Evolutionary conservation across 23 red algal species (phyloP).

Genomic region (Gracilaria gracilis): DNA sequence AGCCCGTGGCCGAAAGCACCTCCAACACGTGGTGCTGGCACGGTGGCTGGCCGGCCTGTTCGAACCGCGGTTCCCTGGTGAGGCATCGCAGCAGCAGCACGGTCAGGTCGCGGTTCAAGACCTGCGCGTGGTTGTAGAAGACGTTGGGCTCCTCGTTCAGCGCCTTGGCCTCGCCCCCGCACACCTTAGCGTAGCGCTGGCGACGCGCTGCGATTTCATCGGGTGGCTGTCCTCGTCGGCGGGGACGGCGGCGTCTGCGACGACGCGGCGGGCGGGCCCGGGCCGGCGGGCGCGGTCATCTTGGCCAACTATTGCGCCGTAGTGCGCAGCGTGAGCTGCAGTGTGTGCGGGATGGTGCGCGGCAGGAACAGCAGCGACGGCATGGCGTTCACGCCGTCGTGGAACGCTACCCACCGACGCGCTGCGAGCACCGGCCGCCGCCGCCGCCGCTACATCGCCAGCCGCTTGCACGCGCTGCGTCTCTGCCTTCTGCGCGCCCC

Average conservation of each 20-base stretch:
- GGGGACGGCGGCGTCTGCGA: not conserved
- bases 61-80: not conserved
- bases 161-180: conserved; percentile 77
- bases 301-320: not conserved
- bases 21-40: conserved; percentile 64
- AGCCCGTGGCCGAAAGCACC: no score
- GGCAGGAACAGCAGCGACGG: conserved; percentile 9
- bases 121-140: conserved; percentile 96
- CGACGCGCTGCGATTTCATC: not conserved
- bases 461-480: no score
- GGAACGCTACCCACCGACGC: no score
- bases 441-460: no score
- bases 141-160: no score
- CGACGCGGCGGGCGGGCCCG: not conserved
- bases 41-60: conserved; percentile 4
- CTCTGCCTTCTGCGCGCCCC: no score
- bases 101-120: conserved; percentile 94
- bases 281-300: not conserved
- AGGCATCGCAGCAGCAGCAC: conserved; percentile 83
- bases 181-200: conserved; percentile 32
- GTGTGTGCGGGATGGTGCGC: no score
- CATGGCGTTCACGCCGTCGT: not conserved
- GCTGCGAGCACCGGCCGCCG: no score
- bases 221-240: not conserved
- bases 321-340: not conserved